Evolutionary conservation across 2,329 filamentous ascomycete genomes (phyloP).

Genomic region (Aureobasidium lini): DNA sequence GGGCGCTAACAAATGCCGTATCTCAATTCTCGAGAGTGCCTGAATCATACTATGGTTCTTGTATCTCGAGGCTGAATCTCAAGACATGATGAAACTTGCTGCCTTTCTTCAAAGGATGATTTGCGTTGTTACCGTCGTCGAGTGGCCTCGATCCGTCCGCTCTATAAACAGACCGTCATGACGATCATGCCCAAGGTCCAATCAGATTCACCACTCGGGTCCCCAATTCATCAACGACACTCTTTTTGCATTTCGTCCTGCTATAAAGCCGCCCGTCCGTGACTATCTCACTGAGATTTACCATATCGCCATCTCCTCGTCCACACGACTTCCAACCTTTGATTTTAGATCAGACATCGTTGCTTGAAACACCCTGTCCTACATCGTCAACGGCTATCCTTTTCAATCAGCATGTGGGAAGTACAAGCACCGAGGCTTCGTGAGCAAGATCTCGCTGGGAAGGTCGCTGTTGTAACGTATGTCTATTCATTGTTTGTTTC

Average conservation of each 20-base stretch:
- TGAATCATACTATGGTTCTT: not conserved
- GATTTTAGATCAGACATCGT: not conserved
- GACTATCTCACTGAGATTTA: no score
- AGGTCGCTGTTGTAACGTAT: conserved; percentile 28
- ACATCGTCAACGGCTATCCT: no score
- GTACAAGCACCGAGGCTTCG: not conserved
- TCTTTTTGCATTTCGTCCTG: not conserved
- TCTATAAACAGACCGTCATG: not conserved
- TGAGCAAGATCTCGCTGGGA: conserved; percentile 25
- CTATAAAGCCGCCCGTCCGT: not conserved
- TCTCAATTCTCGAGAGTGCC: not conserved
- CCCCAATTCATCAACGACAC: not conserved
- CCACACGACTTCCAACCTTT: no score
- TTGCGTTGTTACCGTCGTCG: no score
- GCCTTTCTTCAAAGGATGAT: not conserved
- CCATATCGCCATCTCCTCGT: no score
- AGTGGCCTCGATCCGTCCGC: no score
- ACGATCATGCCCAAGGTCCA: not conserved
- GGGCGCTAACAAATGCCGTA: not conserved
- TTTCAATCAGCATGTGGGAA: not conserved
- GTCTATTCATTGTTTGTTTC: not conserved
- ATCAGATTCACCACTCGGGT: not conserved
- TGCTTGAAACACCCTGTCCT: not conserved
- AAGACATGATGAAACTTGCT: no score
- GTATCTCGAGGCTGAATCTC: not conserved